Conservation (phyloP, 1,139 yeast genomes). For the Debaryomyces psychrophilus region DNA sequence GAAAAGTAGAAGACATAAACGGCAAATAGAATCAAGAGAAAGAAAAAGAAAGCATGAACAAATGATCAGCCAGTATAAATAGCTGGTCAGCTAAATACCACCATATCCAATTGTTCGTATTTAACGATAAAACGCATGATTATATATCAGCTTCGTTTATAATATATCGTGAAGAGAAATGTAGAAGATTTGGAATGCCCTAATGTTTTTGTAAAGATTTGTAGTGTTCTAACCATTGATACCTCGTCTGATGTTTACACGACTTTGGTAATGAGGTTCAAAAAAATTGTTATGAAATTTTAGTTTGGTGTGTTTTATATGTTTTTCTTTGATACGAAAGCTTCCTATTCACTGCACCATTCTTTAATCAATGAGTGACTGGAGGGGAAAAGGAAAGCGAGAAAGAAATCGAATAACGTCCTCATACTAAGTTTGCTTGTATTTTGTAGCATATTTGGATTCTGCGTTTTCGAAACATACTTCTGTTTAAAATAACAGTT, state of each 20-base stretch:
- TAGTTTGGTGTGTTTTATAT: slow-evolving; percentile 11
- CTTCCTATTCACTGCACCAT: slow-evolving; percentile 66
- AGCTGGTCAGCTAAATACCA: background rate
- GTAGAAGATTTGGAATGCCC: background rate
- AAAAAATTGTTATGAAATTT: slow-evolving; percentile 2
- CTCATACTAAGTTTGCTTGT: slow-evolving; percentile 41
- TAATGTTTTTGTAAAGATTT: background rate
- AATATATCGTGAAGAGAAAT: too few relatives aligned
- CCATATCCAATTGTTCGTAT: background rate
- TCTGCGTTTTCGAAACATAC: slow-evolving; percentile 40
- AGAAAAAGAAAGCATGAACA: slow-evolving; percentile 22
- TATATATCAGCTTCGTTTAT: background rate
- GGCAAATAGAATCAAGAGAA: slow-evolving; percentile 23
- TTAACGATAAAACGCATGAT: background rate
- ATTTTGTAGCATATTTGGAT: slow-evolving; percentile 35
- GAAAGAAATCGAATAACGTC: slow-evolving; percentile 35
- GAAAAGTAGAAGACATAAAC: slow-evolving; percentile 63
- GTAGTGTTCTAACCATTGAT: slow-evolving; percentile 2
- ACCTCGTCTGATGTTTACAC: background rate
- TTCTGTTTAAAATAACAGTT: background rate
- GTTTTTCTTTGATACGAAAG: slow-evolving; percentile 53
- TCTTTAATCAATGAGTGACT: slow-evolving; percentile 45
- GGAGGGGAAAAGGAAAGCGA: slow-evolving; percentile 53
- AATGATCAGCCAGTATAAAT: slow-evolving; percentile 9
- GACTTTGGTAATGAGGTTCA: background rate